Evolutionary conservation across 2,329 filamentous ascomycete genomes (phyloP), one percentile per base, ranked within the genome.

Genomic region (Colletotrichum viniferum): DNA sequence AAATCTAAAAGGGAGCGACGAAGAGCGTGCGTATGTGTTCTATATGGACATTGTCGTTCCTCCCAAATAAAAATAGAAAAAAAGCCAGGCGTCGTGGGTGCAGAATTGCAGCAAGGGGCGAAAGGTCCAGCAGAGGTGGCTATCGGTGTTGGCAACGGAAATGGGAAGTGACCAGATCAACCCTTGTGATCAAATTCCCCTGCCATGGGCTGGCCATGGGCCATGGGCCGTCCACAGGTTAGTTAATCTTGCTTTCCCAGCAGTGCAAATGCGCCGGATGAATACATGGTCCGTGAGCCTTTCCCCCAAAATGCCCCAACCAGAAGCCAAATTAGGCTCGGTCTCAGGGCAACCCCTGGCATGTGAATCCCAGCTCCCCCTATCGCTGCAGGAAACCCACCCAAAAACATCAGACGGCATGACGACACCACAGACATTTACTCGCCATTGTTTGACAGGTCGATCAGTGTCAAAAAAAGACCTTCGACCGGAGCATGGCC

Each of bases 311-410:
- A 52, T 52, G 43, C 43, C 43, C 61, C 38, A 61, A 72, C 24
- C 60, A 65, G 43, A 36, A 64, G 56, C 69, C 63, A 64, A 52
- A 63, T 58, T 58, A 64, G 64, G 48, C 58, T 69, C 64, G 28
- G 73, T 69, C 48, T 75, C 70, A 72, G 73, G 73, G 70, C 73
- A 69, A 69, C 69, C 73, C 73, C 64, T 76, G 73, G 73, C 73
- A 73, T 76, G 73, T 69, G 70, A 73, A 69, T 69, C 63, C 73
- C 4, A 63, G 34, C 62, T 28, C 62, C 70, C 58, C 48, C 58
- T 52, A 69, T 56, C 24, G 32, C 55, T 68, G 65, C 52, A 24
- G 52, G n/a, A 68, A 36, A 38, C 52, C 30, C 72, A 52, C 52
- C 24, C 32, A 30, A 28, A 63, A 28, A 67, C 69, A 75, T 72